Evolutionary conservation across 352 stramenopile species (phyloP).

Genomic region (Phytophthora hibernalis): DNA sequence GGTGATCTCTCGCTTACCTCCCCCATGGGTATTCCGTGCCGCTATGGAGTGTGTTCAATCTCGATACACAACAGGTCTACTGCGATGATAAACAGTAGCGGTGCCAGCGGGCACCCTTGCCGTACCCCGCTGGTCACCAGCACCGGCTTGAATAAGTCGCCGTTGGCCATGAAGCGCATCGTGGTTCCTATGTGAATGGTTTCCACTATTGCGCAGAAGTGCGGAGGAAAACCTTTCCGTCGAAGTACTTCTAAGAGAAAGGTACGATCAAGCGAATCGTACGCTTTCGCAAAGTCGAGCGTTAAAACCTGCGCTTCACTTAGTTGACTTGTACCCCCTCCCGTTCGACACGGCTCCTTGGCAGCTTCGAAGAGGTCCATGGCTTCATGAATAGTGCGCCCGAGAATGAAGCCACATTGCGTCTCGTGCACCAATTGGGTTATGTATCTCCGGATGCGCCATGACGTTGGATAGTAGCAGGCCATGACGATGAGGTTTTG

Average conservation of each 20-base stretch:
- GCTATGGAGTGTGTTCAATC: not conserved
- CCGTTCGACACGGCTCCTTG: not conserved
- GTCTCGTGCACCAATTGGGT: not conserved
- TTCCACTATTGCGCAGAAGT: not conserved
- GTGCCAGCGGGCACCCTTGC: slow-evolving; percentile 2
- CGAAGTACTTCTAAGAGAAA: not conserved
- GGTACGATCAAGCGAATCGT: not conserved
- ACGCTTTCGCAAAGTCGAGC: slow-evolving; percentile 4
- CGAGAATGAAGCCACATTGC: not conserved
- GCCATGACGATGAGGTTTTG: no score
- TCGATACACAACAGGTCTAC: not conserved
- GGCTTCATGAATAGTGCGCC: not conserved
- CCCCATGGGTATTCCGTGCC: not conserved
- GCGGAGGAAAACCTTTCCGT: not conserved
- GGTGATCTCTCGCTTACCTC: not conserved
- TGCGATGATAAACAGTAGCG: not conserved
- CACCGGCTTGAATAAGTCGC: not conserved
- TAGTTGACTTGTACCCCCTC: not conserved
- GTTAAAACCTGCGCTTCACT: not conserved
- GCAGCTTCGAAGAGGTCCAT: not conserved
- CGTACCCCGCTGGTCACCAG: not conserved
- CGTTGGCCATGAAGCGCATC: not conserved
- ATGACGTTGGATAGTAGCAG: no score
- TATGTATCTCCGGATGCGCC: not conserved
- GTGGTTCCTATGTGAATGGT: not conserved